These are phyloP conservation scores for Suhomyces kunorum DNA, from an alignment of 1,139 yeast species.

Conservation along the genomic window DNA sequence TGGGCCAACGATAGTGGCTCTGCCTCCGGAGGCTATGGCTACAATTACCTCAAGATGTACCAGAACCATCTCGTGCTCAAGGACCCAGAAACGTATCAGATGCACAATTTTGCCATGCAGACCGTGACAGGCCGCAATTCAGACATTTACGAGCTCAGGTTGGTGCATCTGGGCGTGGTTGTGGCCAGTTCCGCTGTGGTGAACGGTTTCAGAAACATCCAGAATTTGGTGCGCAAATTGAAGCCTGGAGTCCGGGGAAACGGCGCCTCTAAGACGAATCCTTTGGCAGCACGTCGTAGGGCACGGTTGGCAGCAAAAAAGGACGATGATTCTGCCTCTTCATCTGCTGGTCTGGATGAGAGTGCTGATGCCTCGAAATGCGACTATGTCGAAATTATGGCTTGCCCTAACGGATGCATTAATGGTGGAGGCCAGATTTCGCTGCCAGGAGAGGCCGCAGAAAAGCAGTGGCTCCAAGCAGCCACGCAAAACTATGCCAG, in stretches of 20 bases:
- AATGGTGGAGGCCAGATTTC: slow-evolving; percentile 95
- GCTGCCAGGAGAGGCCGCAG: slow-evolving; percentile 39
- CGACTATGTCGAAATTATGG: slow-evolving; percentile 94
- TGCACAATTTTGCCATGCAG: slow-evolving; percentile 24
- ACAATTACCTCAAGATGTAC: slow-evolving; percentile 51
- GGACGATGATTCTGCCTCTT: slow-evolving; percentile 19
- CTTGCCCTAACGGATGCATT: slow-evolving; percentile 96
- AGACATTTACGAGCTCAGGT: slow-evolving; percentile 71
- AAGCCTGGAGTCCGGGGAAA: slow-evolving; percentile 41
- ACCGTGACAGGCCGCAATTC: slow-evolving; percentile 64
- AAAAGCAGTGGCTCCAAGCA: slow-evolving; percentile 45
- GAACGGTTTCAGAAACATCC: slow-evolving; percentile 92
- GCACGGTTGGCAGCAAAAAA: slow-evolving; percentile 30
- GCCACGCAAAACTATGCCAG: slow-evolving; percentile 33
- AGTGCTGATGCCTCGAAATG: slow-evolving; percentile 64
- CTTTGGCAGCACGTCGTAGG: slow-evolving; percentile 45
- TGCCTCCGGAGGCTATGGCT: slow-evolving; percentile 88
- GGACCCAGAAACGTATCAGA: slow-evolving; percentile 18
- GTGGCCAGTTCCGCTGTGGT: slow-evolving; percentile 74
- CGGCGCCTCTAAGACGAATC: slow-evolving; percentile 29
- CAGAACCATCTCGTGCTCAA: slow-evolving; percentile 28
- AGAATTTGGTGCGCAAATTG: slow-evolving; percentile 82
- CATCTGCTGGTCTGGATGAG: slow-evolving; percentile 23
- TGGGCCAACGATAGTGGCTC: slow-evolving; percentile 81
- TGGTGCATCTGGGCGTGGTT: slow-evolving; percentile 37